Base-by-base conservation (phyloP, 1,139 yeast species). In the Suhomyces anneliseae region DNA sequence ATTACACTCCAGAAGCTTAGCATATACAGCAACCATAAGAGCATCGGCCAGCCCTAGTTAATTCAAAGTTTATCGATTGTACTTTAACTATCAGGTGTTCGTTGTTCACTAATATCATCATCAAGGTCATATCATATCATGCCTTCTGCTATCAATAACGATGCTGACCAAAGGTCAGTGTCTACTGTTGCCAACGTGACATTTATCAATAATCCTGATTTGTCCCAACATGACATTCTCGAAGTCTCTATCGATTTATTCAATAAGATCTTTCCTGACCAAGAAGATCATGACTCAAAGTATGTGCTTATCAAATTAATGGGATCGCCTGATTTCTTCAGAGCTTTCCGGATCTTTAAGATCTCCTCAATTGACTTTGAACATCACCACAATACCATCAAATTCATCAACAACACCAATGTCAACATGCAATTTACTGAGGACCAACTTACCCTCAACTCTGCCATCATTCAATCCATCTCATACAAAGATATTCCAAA, bases 241-340 rank as follows among this genome's bases (percentile, higher is more conserved):
- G 66, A 69, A 40, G 41, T 75, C 2, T 69, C 78, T 8, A 57
- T 62, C 50, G 76, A 71, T 40, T 58, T 74, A 19, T 71, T 59
- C 50, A 52, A 60, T 34, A 60, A 65, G 42, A 50, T 74, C 36
- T 74, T 72, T 53, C 74, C 74, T 2, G 53, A 50, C 14, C 53
- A 47, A 29, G 51, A 58, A 3, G 51, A 52, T 19, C 40, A 42
- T 5, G 52, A 53, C 14, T 45, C 54, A 29, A 57, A 56, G 36
- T 72, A 52, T 49, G 66, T 71, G 1, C 56, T 69, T 50, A 62
- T 74, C 39, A 72, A 72, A 54, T 60, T 76, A 29, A 51, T 76
- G 33, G 83, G 83, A 0, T 66, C 76, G 1, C 79, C 82, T 0
- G 75, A 70, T 45, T 62, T 62, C 48, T 75, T 78, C 48, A 57